Conservation (phyloP, 805 yeast genomes). For the Starmerella riodocensis region DNA sequence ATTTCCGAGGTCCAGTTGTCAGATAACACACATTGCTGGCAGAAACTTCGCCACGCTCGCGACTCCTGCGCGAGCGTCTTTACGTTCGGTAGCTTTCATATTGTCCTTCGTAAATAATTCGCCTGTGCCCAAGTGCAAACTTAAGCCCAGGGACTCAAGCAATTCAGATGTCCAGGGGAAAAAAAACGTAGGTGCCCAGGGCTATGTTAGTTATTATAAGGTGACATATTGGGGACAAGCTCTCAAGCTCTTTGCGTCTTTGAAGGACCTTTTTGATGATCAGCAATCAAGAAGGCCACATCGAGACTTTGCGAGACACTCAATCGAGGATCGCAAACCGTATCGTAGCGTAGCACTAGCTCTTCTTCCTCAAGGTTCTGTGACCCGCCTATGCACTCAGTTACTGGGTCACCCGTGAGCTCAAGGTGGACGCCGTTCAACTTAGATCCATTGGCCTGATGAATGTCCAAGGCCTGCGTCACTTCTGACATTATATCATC, state of each 20-base stretch:
- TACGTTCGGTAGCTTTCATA: too few relatives aligned
- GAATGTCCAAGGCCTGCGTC: slow-evolving; percentile 28
- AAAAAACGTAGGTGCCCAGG: too few relatives aligned
- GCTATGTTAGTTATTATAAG: background rate
- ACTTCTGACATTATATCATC: slow-evolving; percentile 33
- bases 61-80: too few relatives aligned
- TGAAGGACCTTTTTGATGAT: slow-evolving; percentile 21
- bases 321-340: slow-evolving; percentile 34
- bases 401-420: slow-evolving; percentile 34
- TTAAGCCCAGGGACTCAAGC: too few relatives aligned
- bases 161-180: too few relatives aligned
- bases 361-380: slow-evolving; percentile 30
- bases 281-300: slow-evolving; percentile 33
- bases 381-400: slow-evolving; percentile 35
- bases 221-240: background rate
- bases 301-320: slow-evolving; percentile 31
- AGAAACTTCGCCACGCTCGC: too few relatives aligned
- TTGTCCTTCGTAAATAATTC: too few relatives aligned
- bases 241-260: too few relatives aligned
- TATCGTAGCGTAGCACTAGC: slow-evolving; percentile 30
- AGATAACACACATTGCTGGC: too few relatives aligned
- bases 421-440: slow-evolving; percentile 33
- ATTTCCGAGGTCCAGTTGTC: too few relatives aligned
- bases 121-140: too few relatives aligned
- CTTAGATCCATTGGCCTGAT: slow-evolving; percentile 24